Evolutionary conservation across 257 asterid genomes (phyloP), one percentile per base, ranked within the genome.

Genomic region (Apocynum venetum): DNA sequence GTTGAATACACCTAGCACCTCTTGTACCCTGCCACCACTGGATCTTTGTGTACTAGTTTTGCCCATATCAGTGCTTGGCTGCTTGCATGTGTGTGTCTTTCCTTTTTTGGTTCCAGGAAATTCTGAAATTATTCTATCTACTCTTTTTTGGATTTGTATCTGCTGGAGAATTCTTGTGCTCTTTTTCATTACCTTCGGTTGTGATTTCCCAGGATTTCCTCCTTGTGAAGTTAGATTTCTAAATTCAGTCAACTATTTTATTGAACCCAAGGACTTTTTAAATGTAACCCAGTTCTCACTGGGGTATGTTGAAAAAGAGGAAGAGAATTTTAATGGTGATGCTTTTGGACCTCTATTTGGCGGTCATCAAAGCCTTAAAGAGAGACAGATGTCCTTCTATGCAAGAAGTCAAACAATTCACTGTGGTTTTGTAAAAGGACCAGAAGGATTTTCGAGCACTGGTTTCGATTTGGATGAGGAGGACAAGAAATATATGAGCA

Each of bases 361-460:
- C 76, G 99, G 99, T 66, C 93, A 93, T 81, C 97, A 87, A 78
- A 87, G 90, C 56, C 87, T 89, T 76, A 83, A 77, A 79, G 96
- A 88, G 78, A 86, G 98, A 85, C 93, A 92, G 82, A 78, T 87
- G 73, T 89, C 97, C 75, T 94, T 87, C 83, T 81, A 79, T 80
- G 98, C 95, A 53, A 84, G 75, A 74, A 88, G 88, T 84, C 92
- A 89, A 76, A 89, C 95, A 83, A 82, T 94, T 82, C 92, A 88
- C 80, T 92, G 97, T 87, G 98, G 98, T 86, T 94, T 94, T 85
- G 95, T 91, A 52, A 83, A 87, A 36, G 91, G 88, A 57, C 83
- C 86, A 55, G 85, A 83, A 64, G 91, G 88, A 78, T 81, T 78
- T 74, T 86, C 87, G 48, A 82, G 90, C 88, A 85, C 91, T 80